Base-by-base conservation (phyloP, 2,329 filamentous ascomycete species). In the Colletotrichum orchidophilum region DNA sequence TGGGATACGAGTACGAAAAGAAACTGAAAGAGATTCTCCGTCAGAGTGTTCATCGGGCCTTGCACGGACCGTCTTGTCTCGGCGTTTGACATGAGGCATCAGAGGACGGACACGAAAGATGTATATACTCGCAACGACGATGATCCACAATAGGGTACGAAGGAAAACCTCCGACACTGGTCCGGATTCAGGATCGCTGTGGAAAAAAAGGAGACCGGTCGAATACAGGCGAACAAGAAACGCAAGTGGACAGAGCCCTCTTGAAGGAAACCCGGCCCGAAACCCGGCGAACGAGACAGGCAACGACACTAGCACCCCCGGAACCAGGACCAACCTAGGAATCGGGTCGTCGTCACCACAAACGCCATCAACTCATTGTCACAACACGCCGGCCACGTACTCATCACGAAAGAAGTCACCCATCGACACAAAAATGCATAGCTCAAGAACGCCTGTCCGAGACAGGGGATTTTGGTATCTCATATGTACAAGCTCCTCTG, bases 381-480 rank as follows among this genome's bases (percentile, higher is more conserved):
- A 13, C 7, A 35, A n/a, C n/a, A n/a, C n/a, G n/a, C n/a, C n/a
- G n/a, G 13, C 57, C 29, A 58, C 21, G 21, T 21, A 42, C 15
- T 58, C 39, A 59, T 27, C n/a, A 57, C 15, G 11, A 54, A 55
- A 52, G 26, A 9, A 53, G 39, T 46, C 39, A 46, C 39, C 8
- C 39, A 46, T 7, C 9, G 7, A 7, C 5, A 42, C 9, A 33
- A 8, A 11, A 12, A 9, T 13, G 15, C 42, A n/a, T 33, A 46
- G 42, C 31, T 54, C 54, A 60, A 65, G 65, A 54, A 68, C 63
- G 60, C 63, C 70, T 70, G 59, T 66, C 50, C 46, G 66, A 66
- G 58, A 73, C 72, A 73, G 70, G 72, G 53, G 27, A 70, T 70
- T 73, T 66, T 70, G 71, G 67, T 67, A 73, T 73, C 72, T 73